Percentiles rank a stretch among this genome's conserved stretches.
Conservation (phyloP, 208 protist species). For the Angomonas ambiguus region DNA sequence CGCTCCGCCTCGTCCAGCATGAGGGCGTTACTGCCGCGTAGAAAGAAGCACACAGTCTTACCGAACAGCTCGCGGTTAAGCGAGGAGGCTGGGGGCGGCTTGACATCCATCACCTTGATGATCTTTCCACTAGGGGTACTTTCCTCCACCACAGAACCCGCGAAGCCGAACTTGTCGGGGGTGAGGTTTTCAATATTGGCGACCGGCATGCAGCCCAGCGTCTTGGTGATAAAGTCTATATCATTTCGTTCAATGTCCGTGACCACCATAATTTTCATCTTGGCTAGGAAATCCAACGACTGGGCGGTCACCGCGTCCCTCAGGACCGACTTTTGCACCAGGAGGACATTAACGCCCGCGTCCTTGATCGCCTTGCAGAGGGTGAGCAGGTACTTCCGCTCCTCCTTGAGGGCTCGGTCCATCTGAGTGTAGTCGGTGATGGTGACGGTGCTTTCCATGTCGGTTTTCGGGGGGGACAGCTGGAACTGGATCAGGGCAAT, state of each 20-base stretch:
- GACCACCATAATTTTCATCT: conserved; percentile 99
- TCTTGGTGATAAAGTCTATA: conserved; percentile 99
- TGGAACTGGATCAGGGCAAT: conserved; percentile 99
- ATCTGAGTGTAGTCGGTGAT: conserved; percentile 98
- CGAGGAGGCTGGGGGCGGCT: conserved; percentile 30
- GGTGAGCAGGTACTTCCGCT: conserved; percentile 97
- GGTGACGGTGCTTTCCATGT: conserved; percentile 94
- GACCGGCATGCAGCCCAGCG: conserved; percentile 96
- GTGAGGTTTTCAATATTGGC: conserved; percentile 96
- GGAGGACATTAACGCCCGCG: conserved; percentile 98
- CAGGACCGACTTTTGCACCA: conserved; percentile 99
- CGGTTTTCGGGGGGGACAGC: conserved; percentile 99
- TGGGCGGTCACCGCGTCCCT: conserved; percentile 97
- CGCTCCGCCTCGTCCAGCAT: conserved; percentile 98
- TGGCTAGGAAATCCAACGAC: conserved; percentile 98
- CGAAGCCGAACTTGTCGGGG: conserved; percentile 95
- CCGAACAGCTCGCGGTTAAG: conserved; percentile 64
- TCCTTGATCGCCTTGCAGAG: conserved; percentile 98
- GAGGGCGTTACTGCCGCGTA: conserved; percentile 96
- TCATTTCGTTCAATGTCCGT: conserved; percentile 99
- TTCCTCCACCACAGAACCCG: conserved; percentile 94
- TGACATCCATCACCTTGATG: conserved; percentile 94
- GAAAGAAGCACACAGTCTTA: conserved; percentile 95
- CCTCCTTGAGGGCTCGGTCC: conserved; percentile 97
- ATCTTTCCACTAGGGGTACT: conserved; percentile 86